These are phyloP conservation scores for Beauveria sp. DNA, from an alignment of 2,329 filamentous ascomycete genomes.

Conservation along the genomic window DNA sequence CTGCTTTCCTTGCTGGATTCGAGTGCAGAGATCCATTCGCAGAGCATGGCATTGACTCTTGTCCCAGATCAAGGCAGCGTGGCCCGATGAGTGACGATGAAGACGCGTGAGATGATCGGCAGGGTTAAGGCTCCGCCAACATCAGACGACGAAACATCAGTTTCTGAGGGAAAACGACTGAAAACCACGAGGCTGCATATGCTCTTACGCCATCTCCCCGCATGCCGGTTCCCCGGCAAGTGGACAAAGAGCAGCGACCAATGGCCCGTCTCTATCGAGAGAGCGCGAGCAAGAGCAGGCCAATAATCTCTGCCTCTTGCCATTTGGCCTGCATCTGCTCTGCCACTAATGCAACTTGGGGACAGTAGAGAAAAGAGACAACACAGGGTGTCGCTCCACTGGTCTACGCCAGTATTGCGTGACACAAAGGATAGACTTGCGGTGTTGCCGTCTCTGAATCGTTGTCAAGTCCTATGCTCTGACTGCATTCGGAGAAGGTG, in stretches of 20 bases:
- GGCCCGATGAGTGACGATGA: too few species aligned
- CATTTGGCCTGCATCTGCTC: not conserved
- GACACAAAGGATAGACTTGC: not conserved
- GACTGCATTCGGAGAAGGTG: not conserved
- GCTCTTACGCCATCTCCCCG: constrained; percentile 3
- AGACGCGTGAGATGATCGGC: too few species aligned
- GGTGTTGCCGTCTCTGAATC: not conserved
- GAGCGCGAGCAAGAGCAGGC: not conserved
- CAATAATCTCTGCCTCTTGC: not conserved
- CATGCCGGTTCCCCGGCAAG: not conserved
- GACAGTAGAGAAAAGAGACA: constrained; percentile 3
- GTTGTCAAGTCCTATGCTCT: not conserved
- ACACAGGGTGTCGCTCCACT: not conserved
- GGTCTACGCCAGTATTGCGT: not conserved
- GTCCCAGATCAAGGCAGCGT: too few species aligned
- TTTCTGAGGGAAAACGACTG: not conserved
- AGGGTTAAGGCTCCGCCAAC: not conserved
- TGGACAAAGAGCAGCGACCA: not conserved
- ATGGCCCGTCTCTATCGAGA: not conserved
- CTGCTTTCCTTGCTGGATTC: too few species aligned
- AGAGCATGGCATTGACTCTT: too few species aligned
- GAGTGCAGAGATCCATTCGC: too few species aligned
- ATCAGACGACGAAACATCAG: not conserved
- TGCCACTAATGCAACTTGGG: not conserved
- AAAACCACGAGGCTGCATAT: constrained; percentile 1